Base-by-base conservation (phyloP, 2,329 filamentous ascomycete species). In the Knoxdaviesia capensis region DNA sequence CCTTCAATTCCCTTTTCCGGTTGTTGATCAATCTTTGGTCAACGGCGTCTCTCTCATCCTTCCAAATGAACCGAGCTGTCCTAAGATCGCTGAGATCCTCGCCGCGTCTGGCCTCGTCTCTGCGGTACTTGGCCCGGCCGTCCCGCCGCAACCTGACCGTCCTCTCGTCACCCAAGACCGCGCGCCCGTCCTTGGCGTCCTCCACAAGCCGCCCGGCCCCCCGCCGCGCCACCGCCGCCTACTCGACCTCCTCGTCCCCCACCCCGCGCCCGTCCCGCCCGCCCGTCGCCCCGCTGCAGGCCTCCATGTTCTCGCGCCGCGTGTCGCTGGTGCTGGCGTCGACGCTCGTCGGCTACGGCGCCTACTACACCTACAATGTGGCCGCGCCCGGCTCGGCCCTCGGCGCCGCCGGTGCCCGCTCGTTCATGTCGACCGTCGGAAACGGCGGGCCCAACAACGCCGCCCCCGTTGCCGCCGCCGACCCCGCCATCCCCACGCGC, bases 291-390 rank as follows among this genome's bases (percentile, higher is more conserved):
- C 64, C 71, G 44, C 62, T 80, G 44, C 69, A 64, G 49, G 77
- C 77, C 50, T 81, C 80, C 50, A 87, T 88, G 81, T 79, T 81
- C 59, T 61, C 79, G 54, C 77, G 81, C 48, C 70, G 76, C 50
- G 65, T 81, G 49, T 73, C 73, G 5, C 65, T 74, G 50, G 79
- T 76, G 45, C 58, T 85, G 45, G 68, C 80, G 44, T 78, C 80
- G 47, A 74, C 74, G 53, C 66, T 83, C 45, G 52, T 83, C 44
- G 80, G 78, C 50, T 83, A 78, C 60, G 78, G 80, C 48, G 78
- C 80, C 49, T 87, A 78, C 69, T 85, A 85, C 61, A 69, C 71
- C 43, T 83, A 80, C 61, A 71, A 69, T 54, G 20, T 20, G 20
- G 20, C 20, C 32, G 32, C 33, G 29, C 35, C 7, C 31, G 65